Percentiles rank a stretch among this genome's conserved stretches.
phyloP scores from a whole-genome alignment of 441 rosid genomes.

The Omphalea diandra region DNA sequence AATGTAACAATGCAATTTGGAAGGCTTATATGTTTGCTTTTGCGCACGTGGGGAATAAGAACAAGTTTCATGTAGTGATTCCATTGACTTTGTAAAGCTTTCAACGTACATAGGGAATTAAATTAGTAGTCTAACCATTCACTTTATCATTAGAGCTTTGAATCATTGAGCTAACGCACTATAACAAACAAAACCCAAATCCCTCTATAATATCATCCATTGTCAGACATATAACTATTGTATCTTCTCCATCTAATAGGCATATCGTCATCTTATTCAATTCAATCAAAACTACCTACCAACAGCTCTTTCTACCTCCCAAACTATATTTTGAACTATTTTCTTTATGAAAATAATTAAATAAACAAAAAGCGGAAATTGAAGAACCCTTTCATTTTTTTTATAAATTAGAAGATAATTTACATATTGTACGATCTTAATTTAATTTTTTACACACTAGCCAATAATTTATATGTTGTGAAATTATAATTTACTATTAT shows the following conservation, averaged over 20 bases:
- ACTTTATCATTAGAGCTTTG: conserved; percentile 40
- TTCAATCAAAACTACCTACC: conserved; percentile 17
- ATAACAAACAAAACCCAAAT: conserved; percentile 32
- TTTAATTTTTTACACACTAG: too few species aligned
- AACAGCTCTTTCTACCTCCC: background rate
- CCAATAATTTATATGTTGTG: too few species aligned
- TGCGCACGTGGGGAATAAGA: conserved; percentile 29
- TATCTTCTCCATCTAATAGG: conserved; percentile 35
- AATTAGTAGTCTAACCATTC: conserved; percentile 59
- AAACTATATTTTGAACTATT: too few species aligned
- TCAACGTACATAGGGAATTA: conserved; percentile 6
- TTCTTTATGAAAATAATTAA: too few species aligned
- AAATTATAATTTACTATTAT: too few species aligned
- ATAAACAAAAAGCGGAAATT: background rate
- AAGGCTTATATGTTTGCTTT: background rate
- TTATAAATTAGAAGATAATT: too few species aligned
- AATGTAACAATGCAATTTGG: background rate
- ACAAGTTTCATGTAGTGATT: background rate
- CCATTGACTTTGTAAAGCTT: conserved; percentile 32
- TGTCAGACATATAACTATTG: conserved; percentile 39
- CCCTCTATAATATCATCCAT: conserved; percentile 19
- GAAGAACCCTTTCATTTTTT: too few species aligned
- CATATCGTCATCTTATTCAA: conserved; percentile 3
- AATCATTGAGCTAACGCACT: conserved; percentile 59
- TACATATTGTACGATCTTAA: too few species aligned